Conservation (phyloP, 192 early-diverging fungal genomes). For the Podila epigama region DNA sequence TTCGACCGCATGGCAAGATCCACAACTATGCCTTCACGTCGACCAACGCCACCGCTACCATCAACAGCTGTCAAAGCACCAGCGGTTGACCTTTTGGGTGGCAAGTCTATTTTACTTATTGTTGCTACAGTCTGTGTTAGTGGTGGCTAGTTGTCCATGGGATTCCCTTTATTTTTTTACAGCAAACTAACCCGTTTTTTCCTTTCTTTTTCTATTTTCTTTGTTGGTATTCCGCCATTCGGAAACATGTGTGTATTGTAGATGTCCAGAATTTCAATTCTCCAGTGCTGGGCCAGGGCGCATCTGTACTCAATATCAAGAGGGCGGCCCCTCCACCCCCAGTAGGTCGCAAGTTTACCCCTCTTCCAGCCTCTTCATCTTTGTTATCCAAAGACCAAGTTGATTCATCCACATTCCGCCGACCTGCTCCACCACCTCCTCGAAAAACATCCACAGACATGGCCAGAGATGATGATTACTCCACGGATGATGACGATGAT, state of each 20-base stretch:
- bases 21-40: neutral
- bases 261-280: neutral
- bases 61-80: conserved; percentile 5
- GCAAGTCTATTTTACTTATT: conserved; percentile 4
- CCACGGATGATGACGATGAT: neutral
- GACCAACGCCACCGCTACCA: conserved; percentile 9
- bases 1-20: neutral
- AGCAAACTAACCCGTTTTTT: too few relatives aligned
- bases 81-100: conserved; percentile 28
- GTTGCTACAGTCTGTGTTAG: too few relatives aligned
- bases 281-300: neutral
- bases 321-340: conserved; percentile 27
- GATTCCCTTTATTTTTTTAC: too few relatives aligned
- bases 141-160: too few relatives aligned
- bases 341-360: conserved; percentile 2
- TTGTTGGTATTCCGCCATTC: too few relatives aligned
- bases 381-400: conserved; percentile 16
- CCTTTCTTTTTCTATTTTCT: too few relatives aligned
- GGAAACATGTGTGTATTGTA: too few relatives aligned
- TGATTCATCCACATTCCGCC: neutral
- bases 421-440: conserved; percentile 41
- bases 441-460: neutral
- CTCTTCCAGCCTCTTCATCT: conserved; percentile 14
- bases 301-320: neutral
- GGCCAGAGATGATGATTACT: too few relatives aligned